Evolutionary conservation across 176 grass and related monocot genomes (phyloP).

Genomic region (Phoenix dactylifera): DNA sequence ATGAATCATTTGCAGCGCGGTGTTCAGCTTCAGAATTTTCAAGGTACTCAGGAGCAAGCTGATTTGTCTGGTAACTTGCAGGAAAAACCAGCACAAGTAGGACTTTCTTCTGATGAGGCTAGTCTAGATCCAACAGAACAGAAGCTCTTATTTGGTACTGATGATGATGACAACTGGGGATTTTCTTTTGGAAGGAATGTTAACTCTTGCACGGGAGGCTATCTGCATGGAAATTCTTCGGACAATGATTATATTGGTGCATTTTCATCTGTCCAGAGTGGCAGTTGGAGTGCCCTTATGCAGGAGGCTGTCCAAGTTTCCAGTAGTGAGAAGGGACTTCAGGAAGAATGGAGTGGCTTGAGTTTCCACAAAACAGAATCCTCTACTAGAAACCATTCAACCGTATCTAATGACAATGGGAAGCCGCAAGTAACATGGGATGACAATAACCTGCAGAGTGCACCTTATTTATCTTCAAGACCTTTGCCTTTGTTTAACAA

Average conservation of each 20-base stretch:
- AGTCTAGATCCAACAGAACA: slow-evolving; percentile 41
- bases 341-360: slow-evolving; percentile 32
- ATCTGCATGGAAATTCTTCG: slow-evolving; percentile 13
- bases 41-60: slow-evolving; percentile 17
- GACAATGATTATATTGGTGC: slow-evolving; percentile 15
- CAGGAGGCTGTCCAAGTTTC: slow-evolving; percentile 35
- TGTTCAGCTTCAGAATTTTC: slow-evolving; percentile 27
- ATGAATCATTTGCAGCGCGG: slow-evolving; percentile 11
- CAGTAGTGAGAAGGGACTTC: slow-evolving; percentile 31
- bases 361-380: slow-evolving; percentile 24
- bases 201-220: slow-evolving; percentile 9
- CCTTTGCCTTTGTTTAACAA: slow-evolving; percentile 26
- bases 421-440: slow-evolving; percentile 33
- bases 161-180: slow-evolving; percentile 22
- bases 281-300: slow-evolving; percentile 54
- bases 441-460: slow-evolving; percentile 28
- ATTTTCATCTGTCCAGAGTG: slow-evolving; percentile 32
- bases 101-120: slow-evolving; percentile 6
- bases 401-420: slow-evolving; percentile 8
- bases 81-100: slow-evolving; percentile 7
- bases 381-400: slow-evolving; percentile 9
- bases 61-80: slow-evolving; percentile 12
- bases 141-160: slow-evolving; percentile 36
- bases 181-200: slow-evolving; percentile 11
- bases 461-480: slow-evolving; percentile 12